Conservation (phyloP, 129 eudicot genomes). For the Logfia minima region DNA sequence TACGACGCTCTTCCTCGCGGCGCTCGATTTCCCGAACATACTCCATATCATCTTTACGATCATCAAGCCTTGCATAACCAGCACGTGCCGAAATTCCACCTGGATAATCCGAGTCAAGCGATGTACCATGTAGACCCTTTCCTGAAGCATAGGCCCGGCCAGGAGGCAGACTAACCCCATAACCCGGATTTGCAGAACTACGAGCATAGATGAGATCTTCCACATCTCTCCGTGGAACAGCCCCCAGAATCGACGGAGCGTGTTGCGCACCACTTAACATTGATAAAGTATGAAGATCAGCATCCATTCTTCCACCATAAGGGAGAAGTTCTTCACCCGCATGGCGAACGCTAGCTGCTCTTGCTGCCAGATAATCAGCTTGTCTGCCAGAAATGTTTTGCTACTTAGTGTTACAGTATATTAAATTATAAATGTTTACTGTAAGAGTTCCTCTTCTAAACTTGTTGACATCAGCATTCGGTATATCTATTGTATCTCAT, state of each 20-base stretch:
- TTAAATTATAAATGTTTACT: slow-evolving; percentile 22
- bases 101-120: slow-evolving; percentile 63
- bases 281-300: slow-evolving; percentile 66
- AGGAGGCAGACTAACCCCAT: slow-evolving; percentile 94
- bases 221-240: slow-evolving; percentile 74
- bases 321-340: slow-evolving; percentile 60
- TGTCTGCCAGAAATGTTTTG: slow-evolving; percentile 93
- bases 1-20: slow-evolving; percentile 63
- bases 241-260: slow-evolving; percentile 84
- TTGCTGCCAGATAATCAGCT: slow-evolving; percentile 88
- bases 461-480: slow-evolving; percentile 23
- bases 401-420: slow-evolving; percentile 58
- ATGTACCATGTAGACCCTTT: slow-evolving; percentile 65
- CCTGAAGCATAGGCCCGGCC: slow-evolving; percentile 93
- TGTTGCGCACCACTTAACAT: slow-evolving; percentile 56
- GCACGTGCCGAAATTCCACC: slow-evolving; percentile 55
- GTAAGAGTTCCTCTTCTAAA: slow-evolving; percentile 30
- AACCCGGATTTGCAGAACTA: slow-evolving; percentile 80
- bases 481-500: slow-evolving; percentile 19
- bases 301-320: slow-evolving; percentile 72
- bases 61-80: slow-evolving; percentile 64
- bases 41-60: slow-evolving; percentile 58
- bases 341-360: slow-evolving; percentile 52
- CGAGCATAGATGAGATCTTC: slow-evolving; percentile 72
- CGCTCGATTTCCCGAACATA: slow-evolving; percentile 61